Evolutionary conservation across 139 green algal species (phyloP), one percentile per base, ranked within the genome.

Genomic region (Pleodorina starrii): DNA sequence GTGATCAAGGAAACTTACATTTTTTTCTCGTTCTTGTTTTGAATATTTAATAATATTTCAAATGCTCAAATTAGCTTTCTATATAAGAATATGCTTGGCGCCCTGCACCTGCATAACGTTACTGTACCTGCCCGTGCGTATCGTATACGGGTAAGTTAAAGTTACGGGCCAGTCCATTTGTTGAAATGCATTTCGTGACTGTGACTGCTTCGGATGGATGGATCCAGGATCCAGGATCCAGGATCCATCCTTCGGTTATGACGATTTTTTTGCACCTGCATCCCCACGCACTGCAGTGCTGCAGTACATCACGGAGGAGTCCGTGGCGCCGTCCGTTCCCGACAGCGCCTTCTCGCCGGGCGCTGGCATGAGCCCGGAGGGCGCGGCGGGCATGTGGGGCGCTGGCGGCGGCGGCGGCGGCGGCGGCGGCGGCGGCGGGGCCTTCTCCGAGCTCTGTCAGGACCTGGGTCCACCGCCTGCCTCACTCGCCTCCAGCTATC

Each of bases 281-380:
- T n/a, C n/a, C n/a, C n/a, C 10, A 9, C 40, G 35, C 5, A 5
- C 38, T 9, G 72, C 72, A 80, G 72, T 80, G 5, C 72, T 80
- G 40, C 72, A 80, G 42, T 54, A 80, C 72, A 80, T 80, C 38
- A 80, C 27, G 40, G 72, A 80, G 38, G 72, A 80, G 32, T 76
- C 57, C 14, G 57, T 68, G 17, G 57, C 23, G 57, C 57, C 57
- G 19, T 68, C 12, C 57, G 57, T 9, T 17, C 57, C 57, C 57
- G 19, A 5, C 19, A 68, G 57, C 57, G 57, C 17, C 57, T 32
- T 68, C 57, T 29, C 48, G n/a, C n/a, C n/a, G n/a, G n/a, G n/a
- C n/a, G n/a, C n/a, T n/a, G n/a, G n/a, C n/a, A n/a, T n/a, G n/a
- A n/a, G n/a, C n/a, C n/a, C n/a, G n/a, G n/a, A n/a, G n/a, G n/a